Evolutionary conservation across 2,329 filamentous ascomycete species (phyloP), one percentile per base, ranked within the genome.

Genomic region (Raffaelea deltoideospora): DNA sequence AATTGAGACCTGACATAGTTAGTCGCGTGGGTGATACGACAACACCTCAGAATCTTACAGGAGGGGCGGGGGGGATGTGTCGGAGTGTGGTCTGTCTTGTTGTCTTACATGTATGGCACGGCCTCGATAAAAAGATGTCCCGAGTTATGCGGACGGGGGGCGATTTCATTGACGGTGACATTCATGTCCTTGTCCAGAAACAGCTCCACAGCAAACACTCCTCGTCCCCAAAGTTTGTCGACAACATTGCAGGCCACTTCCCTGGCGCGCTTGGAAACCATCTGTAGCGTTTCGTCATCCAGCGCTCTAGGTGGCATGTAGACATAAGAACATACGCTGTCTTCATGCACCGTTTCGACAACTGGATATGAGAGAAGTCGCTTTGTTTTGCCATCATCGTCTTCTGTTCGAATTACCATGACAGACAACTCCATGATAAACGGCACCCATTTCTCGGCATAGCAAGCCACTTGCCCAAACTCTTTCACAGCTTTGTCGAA

Each of bases 41-140:
- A n/a, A n/a, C n/a, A n/a, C n/a, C n/a, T n/a, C n/a, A n/a, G n/a
- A n/a, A n/a, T n/a, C n/a, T n/a, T n/a, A n/a, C n/a, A n/a, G n/a
- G n/a, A n/a, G n/a, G n/a, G n/a, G n/a, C n/a, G n/a, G n/a, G n/a
- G n/a, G n/a, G n/a, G n/a, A n/a, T n/a, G n/a, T n/a, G n/a, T n/a
- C n/a, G n/a, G n/a, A n/a, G n/a, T n/a, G n/a, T n/a, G n/a, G n/a
- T n/a, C n/a, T n/a, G n/a, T n/a, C n/a, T n/a, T n/a, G n/a, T n/a
- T n/a, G n/a, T n/a, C 37, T n/a, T 10, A 39, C 61, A 78, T 67
- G 41, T 88, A 73, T 0, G 78, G 76, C 34, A 90, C 84, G 4
- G 84, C 83, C 61, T 98, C 88, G 45, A 96, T 96, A 3, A 83
- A 93, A 59, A 87, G 88, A 58, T 96, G 90, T 1, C 90, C 90